Conservation (phyloP, 345 rosid species). For the Pistacia integerrima region DNA sequence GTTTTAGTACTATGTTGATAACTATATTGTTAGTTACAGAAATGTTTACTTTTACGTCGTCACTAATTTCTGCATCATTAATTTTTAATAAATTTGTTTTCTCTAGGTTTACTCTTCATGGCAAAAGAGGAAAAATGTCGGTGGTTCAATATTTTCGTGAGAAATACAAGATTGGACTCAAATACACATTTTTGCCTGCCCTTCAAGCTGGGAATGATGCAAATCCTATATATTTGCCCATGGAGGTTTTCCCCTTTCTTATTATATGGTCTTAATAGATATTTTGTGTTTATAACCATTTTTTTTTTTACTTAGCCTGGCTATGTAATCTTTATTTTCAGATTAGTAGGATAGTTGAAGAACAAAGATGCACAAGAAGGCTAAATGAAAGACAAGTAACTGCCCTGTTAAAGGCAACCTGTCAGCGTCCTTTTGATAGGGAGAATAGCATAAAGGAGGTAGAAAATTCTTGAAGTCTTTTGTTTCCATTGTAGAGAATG, state of each 20-base stretch:
- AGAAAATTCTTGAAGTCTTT: neutral
- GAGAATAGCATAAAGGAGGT: constrained; percentile 36
- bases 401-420: constrained; percentile 62
- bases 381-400: constrained; percentile 68
- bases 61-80: neutral
- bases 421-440: constrained; percentile 58
- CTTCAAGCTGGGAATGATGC: constrained; percentile 65
- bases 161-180: constrained; percentile 40
- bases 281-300: neutral
- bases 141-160: constrained; percentile 60
- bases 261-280: neutral
- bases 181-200: constrained; percentile 47
- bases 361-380: constrained; percentile 61
- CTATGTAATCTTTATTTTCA: constrained; percentile 21
- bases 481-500: neutral
- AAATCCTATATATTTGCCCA: constrained; percentile 60
- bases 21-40: neutral
- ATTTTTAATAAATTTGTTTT: neutral
- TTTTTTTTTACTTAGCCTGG: neutral
- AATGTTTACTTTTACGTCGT: too few species aligned
- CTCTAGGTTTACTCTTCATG: constrained; percentile 63
- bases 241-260: constrained; percentile 59
- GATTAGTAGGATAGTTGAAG: constrained; percentile 56
- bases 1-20: too few species aligned
- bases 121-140: constrained; percentile 16